Evolutionary conservation across 495 filamentous ascomycete genomes (phyloP), one percentile per base, ranked within the genome.

Genomic region (Neurospora tetrasperma): DNA sequence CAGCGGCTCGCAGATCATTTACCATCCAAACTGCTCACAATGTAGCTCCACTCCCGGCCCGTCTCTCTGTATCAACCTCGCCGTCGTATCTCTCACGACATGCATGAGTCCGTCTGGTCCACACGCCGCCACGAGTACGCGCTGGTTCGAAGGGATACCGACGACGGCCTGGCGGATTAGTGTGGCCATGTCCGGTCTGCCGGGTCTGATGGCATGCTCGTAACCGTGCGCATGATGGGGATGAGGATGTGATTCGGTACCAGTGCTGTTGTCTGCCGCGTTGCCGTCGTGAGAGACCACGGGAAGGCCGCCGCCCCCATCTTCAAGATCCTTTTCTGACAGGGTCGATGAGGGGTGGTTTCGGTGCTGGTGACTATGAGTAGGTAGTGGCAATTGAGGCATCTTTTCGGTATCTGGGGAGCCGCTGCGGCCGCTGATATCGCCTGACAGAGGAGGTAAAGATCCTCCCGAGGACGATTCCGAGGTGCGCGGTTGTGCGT

Each of bases 11-110:
- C 6, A 18, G 16, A 43, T 66, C 42, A 39, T 54, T 74, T 70
- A 87, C 84, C 84, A 89, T 5, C 84, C 86, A 77, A 89, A 89
- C 78, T 87, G 82, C 76, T 88, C 86, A 73, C 83, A 86, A 77
- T 87, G 84, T 70, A 88, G 77, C 76, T 88, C 86, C 11, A 88
- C 81, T 23, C 80, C 84, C 5, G 86, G 85, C 6, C 87, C 86
- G 14, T 82, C 80, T 4, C 83, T 76, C 0, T 77, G 78, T 10
- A 89, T 88, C 73, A 82, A 82, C 43, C 78, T 78, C 20, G 86
- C 86, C n/a, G 84, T 84, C 2, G 84, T 84, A 16, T 87, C 82
- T n/a, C 86, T 80, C 68, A 85, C 84, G 3, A 83, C 79, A 18
- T 78, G 78, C 78, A 86, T 86, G 70, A 89, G 74, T 12, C 81